Evolutionary conservation across 805 yeast genomes (phyloP), one percentile per base, ranked within the genome.

Genomic region (Jamesozyma piceae): DNA sequence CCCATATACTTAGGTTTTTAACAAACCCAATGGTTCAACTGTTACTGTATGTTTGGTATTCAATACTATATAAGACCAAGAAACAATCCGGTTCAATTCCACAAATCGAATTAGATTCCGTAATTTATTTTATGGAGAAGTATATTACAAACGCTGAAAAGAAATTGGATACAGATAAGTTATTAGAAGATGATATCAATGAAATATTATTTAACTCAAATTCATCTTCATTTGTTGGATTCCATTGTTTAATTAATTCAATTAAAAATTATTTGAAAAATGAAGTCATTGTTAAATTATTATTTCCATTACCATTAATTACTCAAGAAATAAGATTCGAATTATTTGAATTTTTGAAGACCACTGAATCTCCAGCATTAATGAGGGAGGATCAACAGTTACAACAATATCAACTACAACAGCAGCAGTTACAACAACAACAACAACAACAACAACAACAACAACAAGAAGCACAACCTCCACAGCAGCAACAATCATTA

Each of bases 11-110:
- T 17, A 47, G 46, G 2, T 41, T 50, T 9, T 29, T 53, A 28
- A 37, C 41, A 18, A 53, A 52, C 32, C 56, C 57, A 14, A 50
- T 50, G 15, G 42, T 55, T 13, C 58, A 54, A 38, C 33, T 54
- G 15, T 27, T 55, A 32, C 22, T 55, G 10, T 53, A 50, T 32
- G 49, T 47, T 21, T 54, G 59, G 54, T 48, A 48, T 37, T 43
- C 50, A 10, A 38, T 49, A 13, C 35, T 52, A 13, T 49, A 43
- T 28, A 43, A 32, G 30, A 35, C 29, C 19, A 32, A 33, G 22
- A 26, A 18, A 2, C 19, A 38, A 13, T 9, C 39, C 1, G 13
- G 14, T 2, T 5, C 15, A 22, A 26, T 27, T 21, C 36, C 47
- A 18, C 41, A 35, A 17, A 31, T 36, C 5, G 49, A 47, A 26